Evolutionary conservation across 805 yeast species (phyloP), one percentile per base, ranked within the genome.

Genomic region (Candida easanensis): DNA sequence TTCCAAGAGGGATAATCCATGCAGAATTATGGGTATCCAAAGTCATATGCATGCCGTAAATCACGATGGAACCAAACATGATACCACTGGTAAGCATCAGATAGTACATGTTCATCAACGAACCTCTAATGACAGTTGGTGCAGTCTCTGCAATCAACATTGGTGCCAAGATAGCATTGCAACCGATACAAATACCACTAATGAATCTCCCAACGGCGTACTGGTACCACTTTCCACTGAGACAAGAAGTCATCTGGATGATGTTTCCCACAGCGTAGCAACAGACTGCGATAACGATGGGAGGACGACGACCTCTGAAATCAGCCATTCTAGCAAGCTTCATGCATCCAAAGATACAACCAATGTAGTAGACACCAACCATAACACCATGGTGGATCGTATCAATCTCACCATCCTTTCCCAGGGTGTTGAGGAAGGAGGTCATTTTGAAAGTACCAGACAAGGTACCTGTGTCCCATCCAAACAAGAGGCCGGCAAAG

Each of bases 401-500:
- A 25, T 42, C 17, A 68, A 61, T 49, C 73, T 55, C 86, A 53
- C 80, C 80, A 49, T 80, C 68, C 11, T 57, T 44, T 20, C 10
- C 27, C 4, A 31, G 16, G 6, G 15, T 9, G 5, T 7, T 14
- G 3, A 35, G 32, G 17, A 39, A 27, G 2, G 36, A 16, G n/a
- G 16, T 25, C 41, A 81, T 73, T 56, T 79, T 76, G 25, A 80
- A 76, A 47, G 81, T 74, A 42, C 88, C 86, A n/a, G 85, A 80
- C 57, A 82, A 79, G 44, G 84, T 80, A 57, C 88, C 88, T 30
- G 87, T 79, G 64, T 82, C 89, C 72, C 81, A 83, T 39, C 89
- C 89, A 53, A 80, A 80, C 26, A 80, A 79, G 57, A 79, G 82
- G 22, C 88, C 89, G 54, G 84, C 84, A 52, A 80, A 80, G 6